These are phyloP conservation scores for Telopea speciosissima DNA, from an alignment of 177 flowering plant species.

Conservation along the genomic window DNA sequence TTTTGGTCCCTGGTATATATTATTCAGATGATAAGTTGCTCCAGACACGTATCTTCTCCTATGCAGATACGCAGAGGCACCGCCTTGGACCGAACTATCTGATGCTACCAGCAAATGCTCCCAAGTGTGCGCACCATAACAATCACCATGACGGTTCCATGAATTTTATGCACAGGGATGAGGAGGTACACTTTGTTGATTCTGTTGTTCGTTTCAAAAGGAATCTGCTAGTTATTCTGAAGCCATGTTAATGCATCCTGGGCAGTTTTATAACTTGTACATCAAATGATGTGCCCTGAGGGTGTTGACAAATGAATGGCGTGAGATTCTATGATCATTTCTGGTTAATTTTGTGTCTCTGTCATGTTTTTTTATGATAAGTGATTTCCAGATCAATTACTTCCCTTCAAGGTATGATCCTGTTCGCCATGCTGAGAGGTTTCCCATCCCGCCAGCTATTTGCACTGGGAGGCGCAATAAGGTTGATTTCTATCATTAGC, in stretches of 20 bases:
- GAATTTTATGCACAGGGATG: constrained; percentile 99
- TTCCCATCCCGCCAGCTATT: constrained; percentile 56
- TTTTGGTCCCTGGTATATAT: constrained; percentile 83
- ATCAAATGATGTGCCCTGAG: neutral
- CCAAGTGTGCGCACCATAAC: constrained; percentile 91
- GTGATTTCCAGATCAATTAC: constrained; percentile 62
- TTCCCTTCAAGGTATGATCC: constrained; percentile 96
- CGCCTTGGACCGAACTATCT: constrained; percentile 96
- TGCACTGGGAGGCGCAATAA: constrained; percentile 69
- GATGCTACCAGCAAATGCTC: constrained; percentile 91
- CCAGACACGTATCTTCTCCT: constrained; percentile 81
- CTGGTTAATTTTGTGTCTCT: neutral
- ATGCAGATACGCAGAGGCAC: constrained; percentile 93
- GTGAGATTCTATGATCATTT: neutral
- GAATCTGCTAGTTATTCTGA: neutral
- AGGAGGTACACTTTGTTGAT: constrained; percentile 55
- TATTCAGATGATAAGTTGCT: constrained; percentile 93
- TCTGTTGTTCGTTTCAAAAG: neutral
- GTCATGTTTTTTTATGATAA: constrained; percentile 2
- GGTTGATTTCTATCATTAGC: constrained; percentile 36
- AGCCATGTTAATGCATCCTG: neutral
- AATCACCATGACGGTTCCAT: constrained; percentile 94
- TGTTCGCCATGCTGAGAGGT: constrained; percentile 73
- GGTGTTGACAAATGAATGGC: neutral
- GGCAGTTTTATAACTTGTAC: neutral